Percentiles rank a stretch among this genome's conserved stretches.
phyloP scores from a whole-genome alignment of 169 alveolate species.

The Theileria parva region DNA sequence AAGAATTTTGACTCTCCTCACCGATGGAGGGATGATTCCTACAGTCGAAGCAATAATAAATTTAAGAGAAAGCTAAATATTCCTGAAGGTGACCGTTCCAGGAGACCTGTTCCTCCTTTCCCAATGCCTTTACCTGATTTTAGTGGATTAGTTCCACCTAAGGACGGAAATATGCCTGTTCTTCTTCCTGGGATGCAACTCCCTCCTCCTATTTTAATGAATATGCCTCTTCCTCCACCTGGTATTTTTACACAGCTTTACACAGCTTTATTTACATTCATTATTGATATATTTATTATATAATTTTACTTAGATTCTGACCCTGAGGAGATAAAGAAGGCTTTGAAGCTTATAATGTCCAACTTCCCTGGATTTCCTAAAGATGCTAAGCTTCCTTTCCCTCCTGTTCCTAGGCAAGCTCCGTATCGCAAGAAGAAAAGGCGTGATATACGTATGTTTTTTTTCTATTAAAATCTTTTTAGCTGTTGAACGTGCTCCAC shows the following conservation, averaged over 20 bases:
- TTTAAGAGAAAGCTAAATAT: not conserved
- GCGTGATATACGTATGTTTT: not conserved
- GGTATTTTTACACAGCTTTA: conserved; percentile 4
- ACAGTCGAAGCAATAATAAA: not conserved
- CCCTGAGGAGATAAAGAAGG: conserved; percentile 13
- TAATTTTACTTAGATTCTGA: conserved; percentile 13
- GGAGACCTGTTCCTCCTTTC: not conserved
- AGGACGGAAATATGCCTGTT: conserved; percentile 20
- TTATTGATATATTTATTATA: not conserved
- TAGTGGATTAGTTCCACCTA: conserved; percentile 6
- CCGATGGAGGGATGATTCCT: not conserved
- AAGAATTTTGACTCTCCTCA: not conserved
- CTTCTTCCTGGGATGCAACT: conserved; percentile 34
- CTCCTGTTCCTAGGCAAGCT: not conserved
- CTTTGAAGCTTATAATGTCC: conserved; percentile 20
- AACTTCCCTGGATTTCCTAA: not conserved
- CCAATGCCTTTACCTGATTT: conserved; percentile 2
- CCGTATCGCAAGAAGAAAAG: not conserved
- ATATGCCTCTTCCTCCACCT: conserved; percentile 38
- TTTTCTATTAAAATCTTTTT: not conserved
- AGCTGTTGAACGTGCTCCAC: not conserved
- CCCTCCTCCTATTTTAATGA: conserved; percentile 30
- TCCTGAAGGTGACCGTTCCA: not conserved
- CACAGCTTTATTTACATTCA: not conserved
- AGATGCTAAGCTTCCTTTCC: conserved; percentile 2